Base-by-base conservation (phyloP, 2,329 filamentous ascomycete genomes). In the Spiromastix sp. region DNA sequence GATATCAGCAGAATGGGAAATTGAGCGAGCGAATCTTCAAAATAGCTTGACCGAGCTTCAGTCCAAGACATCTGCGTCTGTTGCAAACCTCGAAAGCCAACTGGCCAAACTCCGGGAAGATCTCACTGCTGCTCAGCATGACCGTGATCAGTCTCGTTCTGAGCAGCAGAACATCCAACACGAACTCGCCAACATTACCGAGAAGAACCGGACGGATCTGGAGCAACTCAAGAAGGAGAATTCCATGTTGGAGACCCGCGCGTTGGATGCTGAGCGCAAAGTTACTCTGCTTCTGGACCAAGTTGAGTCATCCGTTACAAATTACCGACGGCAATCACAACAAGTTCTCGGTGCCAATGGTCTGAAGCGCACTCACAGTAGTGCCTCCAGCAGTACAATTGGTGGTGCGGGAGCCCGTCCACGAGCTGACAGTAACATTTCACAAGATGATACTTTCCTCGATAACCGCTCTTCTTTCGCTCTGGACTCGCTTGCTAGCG, bases 221-320 rank as follows among this genome's bases (percentile, higher is more conserved):
- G 82, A 93, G 42, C 74, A 85, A 45, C 69, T 96, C 21, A 85
- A 86, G 49, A 72, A 79, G 36, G 87, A 95, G 59, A 94, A 96
- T 50, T 60, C 66, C 0, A 64, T 80, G 22, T 74, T 98, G 3
- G 87, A 96, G 56, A 77, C 77, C 48, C 82, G 89, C 28, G 89
- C 87, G 4, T 70, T 76, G 34, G 89, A 95, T 56, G 91, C 91
- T 1, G 91, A 98, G 63, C 79, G 84, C 45, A 93, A 93, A 52
- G 91, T 98, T 15, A 85, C 84, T 20, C 74, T 94, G 51, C 76
- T 98, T 32, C 77, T 98, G 9, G 86, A 96, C 56, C 89, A 96
- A 54, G 87, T 98, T 24, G 89, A 93, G 59, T 77, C 79, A 26
- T 93, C 85, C 3, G 91, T 98, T 11, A 87, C 91, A 60, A 93